phyloP scores from a whole-genome alignment of 1,284 basidiomycete genomes.

The Trichosporon faecale region DNA sequence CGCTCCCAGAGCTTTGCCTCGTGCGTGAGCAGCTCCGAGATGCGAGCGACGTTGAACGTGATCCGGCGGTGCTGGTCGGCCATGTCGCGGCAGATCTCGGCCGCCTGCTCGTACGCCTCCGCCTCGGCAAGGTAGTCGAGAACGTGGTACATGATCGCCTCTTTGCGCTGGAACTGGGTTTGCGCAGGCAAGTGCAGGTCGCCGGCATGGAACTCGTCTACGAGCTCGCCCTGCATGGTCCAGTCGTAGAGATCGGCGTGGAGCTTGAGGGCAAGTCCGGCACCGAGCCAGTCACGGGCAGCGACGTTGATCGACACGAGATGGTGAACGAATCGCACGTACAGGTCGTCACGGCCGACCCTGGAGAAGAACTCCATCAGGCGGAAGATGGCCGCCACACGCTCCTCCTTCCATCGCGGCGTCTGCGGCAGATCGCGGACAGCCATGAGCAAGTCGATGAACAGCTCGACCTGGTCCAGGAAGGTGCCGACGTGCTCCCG shows the following conservation, averaged over 20 bases:
- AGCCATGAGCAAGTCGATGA: slow-evolving; percentile 87
- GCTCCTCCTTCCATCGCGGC: slow-evolving; percentile 90
- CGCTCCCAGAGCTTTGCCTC: slow-evolving; percentile 78
- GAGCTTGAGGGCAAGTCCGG: slow-evolving; percentile 83
- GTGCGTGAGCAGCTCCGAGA: slow-evolving; percentile 79
- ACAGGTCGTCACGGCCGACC: slow-evolving; percentile 81
- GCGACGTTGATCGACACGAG: slow-evolving; percentile 83
- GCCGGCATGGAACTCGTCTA: slow-evolving; percentile 68
- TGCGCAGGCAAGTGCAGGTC: slow-evolving; percentile 85
- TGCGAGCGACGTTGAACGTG: slow-evolving; percentile 80
- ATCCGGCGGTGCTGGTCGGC: slow-evolving; percentile 76
- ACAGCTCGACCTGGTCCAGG: slow-evolving; percentile 84
- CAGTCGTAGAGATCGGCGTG: slow-evolving; percentile 93
- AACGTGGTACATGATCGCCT: slow-evolving; percentile 78
- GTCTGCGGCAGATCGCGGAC: slow-evolving; percentile 90
- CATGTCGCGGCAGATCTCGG: slow-evolving; percentile 88
- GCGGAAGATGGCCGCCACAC: slow-evolving; percentile 84
- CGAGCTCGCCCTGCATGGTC: slow-evolving; percentile 67
- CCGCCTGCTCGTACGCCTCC: slow-evolving; percentile 91
- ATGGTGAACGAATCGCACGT: slow-evolving; percentile 91
- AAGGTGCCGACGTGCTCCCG: slow-evolving; percentile 75
- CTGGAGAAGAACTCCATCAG: slow-evolving; percentile 87
- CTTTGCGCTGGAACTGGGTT: slow-evolving; percentile 89
- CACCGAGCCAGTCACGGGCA: slow-evolving; percentile 85
- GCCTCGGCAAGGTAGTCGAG: slow-evolving; percentile 88